Conservation (phyloP, 352 stramenopile genomes). For the Globisporangium takayamanum region DNA sequence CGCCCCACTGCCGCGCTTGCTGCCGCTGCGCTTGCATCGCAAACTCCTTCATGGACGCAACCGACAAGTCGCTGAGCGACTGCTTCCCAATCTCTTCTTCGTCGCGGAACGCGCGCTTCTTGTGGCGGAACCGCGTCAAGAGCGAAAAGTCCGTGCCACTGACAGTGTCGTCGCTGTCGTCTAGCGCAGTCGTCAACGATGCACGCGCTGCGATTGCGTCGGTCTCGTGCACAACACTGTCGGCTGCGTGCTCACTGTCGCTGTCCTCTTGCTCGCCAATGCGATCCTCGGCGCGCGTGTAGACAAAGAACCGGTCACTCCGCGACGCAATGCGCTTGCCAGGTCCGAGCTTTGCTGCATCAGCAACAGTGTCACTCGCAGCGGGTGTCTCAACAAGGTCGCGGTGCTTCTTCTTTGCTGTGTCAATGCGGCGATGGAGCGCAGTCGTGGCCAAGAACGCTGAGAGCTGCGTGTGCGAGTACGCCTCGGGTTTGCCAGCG, state of each 20-base stretch:
- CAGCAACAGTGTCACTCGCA: background rate
- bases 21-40: constrained; percentile 15
- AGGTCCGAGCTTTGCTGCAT: constrained; percentile 12
- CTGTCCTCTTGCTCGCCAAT: background rate
- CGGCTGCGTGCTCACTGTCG: background rate
- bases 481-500: constrained; percentile 90
- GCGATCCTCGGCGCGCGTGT: constrained; percentile 32
- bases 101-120: constrained; percentile 4
- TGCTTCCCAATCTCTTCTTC: constrained; percentile 16
- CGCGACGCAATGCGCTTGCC: constrained; percentile 80
- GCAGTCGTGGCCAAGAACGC: constrained; percentile 92
- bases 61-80: constrained; percentile 26
- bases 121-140: constrained; percentile 1
- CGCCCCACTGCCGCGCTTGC: constrained; percentile 21
- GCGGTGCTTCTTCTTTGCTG: constrained; percentile 51
- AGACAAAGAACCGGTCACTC: constrained; percentile 69
- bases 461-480: constrained; percentile 93
- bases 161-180: background rate
- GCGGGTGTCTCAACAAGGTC: constrained; percentile 29
- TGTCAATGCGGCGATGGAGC: constrained; percentile 84
- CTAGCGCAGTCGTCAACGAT: background rate
- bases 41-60: constrained; percentile 24
- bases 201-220: background rate
- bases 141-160: constrained; percentile 7
- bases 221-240: background rate